Evolutionary conservation across 495 filamentous ascomycete species (phyloP).

Genomic region (Cetradonia linearis): DNA sequence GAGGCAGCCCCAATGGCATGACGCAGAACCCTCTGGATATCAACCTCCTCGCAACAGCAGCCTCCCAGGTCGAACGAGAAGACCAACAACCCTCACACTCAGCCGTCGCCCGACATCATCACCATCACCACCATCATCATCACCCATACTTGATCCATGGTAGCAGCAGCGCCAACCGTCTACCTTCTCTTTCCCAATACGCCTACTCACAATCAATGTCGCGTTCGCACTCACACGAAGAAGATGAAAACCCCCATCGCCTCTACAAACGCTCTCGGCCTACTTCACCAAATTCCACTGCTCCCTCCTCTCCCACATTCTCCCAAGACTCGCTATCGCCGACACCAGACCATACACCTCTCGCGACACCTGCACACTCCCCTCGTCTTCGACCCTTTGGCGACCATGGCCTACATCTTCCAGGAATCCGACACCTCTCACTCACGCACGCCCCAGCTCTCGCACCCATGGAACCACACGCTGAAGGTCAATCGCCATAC

Average conservation of each 20-base stretch:
- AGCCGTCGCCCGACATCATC: conserved; percentile 32
- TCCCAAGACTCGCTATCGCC: conserved; percentile 93
- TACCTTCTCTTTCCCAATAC: conserved; percentile 75
- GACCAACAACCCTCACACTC: conserved; percentile 42
- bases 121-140: conserved; percentile 42
- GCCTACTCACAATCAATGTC: conserved; percentile 73
- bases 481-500: conserved; percentile 48
- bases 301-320: conserved; percentile 94
- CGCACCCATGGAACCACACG: conserved; percentile 79
- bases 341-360: conserved; percentile 91
- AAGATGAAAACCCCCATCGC: conserved; percentile 64
- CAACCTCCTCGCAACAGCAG: conserved; percentile 81
- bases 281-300: conserved; percentile 87
- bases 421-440: conserved; percentile 78
- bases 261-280: conserved; percentile 80
- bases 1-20: conserved; percentile 30
- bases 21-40: conserved; percentile 54
- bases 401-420: conserved; percentile 61
- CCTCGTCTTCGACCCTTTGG: conserved; percentile 75
- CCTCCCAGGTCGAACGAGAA: conserved; percentile 78
- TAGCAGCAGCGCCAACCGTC: conserved; percentile 45
- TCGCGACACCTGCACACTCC: conserved; percentile 92
- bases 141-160: conserved; percentile 50
- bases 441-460: conserved; percentile 82
- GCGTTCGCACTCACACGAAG: conserved; percentile 80